These are phyloP conservation scores for Sporobolomyces phaffii DNA, from an alignment of 768 basidiomycete species.

Conservation along the genomic window DNA sequence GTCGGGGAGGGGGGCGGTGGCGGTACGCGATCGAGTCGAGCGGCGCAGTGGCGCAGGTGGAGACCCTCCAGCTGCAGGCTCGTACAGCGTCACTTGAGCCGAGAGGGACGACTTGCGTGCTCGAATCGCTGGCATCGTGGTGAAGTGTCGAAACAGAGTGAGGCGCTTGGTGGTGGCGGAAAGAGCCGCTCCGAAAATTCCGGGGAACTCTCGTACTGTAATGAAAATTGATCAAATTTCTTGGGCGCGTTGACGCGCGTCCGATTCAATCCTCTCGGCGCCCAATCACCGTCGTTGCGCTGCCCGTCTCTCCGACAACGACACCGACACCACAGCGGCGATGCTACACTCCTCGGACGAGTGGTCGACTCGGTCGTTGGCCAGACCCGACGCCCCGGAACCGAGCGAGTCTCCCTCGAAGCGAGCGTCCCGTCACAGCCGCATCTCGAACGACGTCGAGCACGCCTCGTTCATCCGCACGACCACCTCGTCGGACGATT, in stretches of 20 bases:
- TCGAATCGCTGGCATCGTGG: conserved; percentile 15
- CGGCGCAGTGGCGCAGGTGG: not conserved
- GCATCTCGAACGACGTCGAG: conserved; percentile 28
- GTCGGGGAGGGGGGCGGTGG: too few species aligned
- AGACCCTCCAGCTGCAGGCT: not conserved
- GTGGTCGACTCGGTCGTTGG: not conserved
- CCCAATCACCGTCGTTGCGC: too few species aligned
- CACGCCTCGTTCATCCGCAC: conserved; percentile 26
- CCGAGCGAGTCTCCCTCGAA: conserved; percentile 12
- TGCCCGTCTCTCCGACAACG: too few species aligned
- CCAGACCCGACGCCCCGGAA: not conserved
- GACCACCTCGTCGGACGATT: not conserved
- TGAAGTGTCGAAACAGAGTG: not conserved
- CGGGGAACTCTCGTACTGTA: too few species aligned
- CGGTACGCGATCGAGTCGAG: not conserved
- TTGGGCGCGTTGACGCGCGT: too few species aligned
- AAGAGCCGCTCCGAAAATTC: too few species aligned
- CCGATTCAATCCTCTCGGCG: too few species aligned
- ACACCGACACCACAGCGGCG: too few species aligned
- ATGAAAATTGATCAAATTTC: too few species aligned
- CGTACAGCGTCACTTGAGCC: conserved; percentile 14
- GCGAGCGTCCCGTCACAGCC: conserved; percentile 21
- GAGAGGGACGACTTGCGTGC: conserved; percentile 18
- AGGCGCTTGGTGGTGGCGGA: not conserved
- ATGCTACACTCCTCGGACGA: not conserved